Evolutionary conservation across 768 basidiomycete species (phyloP).

Genomic region (Suillus fuscotomentosus): DNA sequence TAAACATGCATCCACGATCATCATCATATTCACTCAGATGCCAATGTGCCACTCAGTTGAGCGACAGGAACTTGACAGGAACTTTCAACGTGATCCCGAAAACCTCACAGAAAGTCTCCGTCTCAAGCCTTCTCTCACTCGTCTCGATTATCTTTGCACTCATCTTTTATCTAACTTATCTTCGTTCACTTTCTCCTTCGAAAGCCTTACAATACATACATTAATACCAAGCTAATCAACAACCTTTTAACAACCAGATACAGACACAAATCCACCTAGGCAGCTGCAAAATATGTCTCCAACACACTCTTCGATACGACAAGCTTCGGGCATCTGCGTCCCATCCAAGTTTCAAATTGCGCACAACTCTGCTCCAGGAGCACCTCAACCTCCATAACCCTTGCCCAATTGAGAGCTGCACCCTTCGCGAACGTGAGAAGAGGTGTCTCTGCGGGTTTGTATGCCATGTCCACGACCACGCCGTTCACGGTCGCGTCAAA

Average conservation of each 20-base stretch:
- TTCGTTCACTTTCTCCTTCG: no score
- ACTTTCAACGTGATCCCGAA: background rate
- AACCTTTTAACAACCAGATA: background rate
- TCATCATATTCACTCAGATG: no score
- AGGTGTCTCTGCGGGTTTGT: slow-evolving; percentile 85
- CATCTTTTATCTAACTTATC: no score
- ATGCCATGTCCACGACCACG: slow-evolving; percentile 91
- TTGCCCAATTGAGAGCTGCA: slow-evolving; percentile 54
- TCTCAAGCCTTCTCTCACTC: no score
- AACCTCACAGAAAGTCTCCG: no score
- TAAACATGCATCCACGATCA: no score
- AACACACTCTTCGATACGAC: slow-evolving; percentile 48
- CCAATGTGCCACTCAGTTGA: background rate
- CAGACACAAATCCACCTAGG: background rate
- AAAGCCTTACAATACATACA: background rate
- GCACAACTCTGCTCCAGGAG: slow-evolving; percentile 86
- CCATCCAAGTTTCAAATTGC: slow-evolving; percentile 85
- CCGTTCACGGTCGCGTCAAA: slow-evolving; percentile 62
- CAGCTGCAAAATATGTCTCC: slow-evolving; percentile 38
- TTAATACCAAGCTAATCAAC: background rate
- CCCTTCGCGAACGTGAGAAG: slow-evolving; percentile 65
- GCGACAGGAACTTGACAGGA: background rate
- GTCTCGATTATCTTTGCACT: background rate
- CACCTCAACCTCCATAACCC: slow-evolving; percentile 80
- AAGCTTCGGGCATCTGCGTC: slow-evolving; percentile 53